A percentile compares a stretch with the other conserved stretches of the same genome.
These are phyloP conservation scores for Gyromitra esculenta DNA, from an alignment of 2,329 filamentous ascomycete species.

Conservation along the genomic window DNA sequence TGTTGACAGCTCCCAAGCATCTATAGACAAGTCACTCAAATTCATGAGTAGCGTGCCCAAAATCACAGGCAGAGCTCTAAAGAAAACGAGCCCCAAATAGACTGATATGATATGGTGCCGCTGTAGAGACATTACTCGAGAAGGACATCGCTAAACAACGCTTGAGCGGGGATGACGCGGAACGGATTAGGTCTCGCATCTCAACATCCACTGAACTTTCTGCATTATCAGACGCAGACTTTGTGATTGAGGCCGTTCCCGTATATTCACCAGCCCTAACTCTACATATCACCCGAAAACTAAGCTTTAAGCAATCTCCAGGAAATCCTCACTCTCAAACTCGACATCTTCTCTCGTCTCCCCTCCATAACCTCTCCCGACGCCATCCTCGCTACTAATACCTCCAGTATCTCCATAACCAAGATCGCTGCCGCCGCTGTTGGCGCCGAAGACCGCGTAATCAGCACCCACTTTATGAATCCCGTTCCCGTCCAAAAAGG, in stretches of 20 bases:
- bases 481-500: slow-evolving; percentile 96
- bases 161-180: slow-evolving; percentile 82
- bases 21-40: slow-evolving; percentile 85
- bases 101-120: neutral
- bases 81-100: neutral
- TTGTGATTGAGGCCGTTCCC: slow-evolving; percentile 96
- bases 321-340: slow-evolving; percentile 87
- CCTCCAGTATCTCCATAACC: slow-evolving; percentile 97
- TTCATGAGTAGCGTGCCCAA: slow-evolving; percentile 75
- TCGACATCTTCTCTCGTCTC: slow-evolving; percentile 83
- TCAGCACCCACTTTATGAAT: slow-evolving; percentile 99
- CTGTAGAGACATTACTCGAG: slow-evolving; percentile 70
- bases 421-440: slow-evolving; percentile 90
- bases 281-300: neutral
- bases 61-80: neutral
- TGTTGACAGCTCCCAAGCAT: slow-evolving; percentile 83
- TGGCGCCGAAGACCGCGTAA: slow-evolving; percentile 81
- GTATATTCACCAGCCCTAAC: slow-evolving; percentile 55
- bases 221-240: slow-evolving; percentile 83
- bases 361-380: slow-evolving; percentile 83
- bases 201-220: slow-evolving; percentile 77
- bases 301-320: slow-evolving; percentile 52
- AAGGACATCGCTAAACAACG: slow-evolving; percentile 92
- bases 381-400: slow-evolving; percentile 94
- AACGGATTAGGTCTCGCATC: slow-evolving; percentile 75